Evolutionary conservation across 1,284 basidiomycete genomes (phyloP).

Genomic region (Coniferiporia weirii): DNA sequence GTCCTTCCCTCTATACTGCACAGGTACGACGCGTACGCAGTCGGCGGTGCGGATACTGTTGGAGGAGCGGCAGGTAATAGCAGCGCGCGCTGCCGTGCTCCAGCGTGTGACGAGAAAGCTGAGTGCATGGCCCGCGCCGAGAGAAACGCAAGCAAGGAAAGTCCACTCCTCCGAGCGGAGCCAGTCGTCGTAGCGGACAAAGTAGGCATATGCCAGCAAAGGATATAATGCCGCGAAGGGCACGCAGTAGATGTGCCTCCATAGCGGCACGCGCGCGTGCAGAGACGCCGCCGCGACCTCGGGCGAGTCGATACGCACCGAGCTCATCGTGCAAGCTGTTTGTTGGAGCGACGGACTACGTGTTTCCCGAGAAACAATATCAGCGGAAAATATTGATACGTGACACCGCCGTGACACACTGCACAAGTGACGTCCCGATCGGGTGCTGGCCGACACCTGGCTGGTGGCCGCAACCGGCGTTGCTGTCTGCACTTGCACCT

Average conservation of each 20-base stretch:
- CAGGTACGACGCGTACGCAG: conserved; percentile 81
- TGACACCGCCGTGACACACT: no score
- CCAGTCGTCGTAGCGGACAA: conserved; percentile 86
- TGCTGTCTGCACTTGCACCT: neutral
- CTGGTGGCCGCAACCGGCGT: neutral
- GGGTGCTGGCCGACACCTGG: no score
- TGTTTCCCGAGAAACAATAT: neutral
- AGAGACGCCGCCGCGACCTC: conserved; percentile 83
- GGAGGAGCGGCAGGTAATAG: conserved; percentile 72
- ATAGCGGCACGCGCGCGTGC: conserved; percentile 75
- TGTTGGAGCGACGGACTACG: neutral
- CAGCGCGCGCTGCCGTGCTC: conserved; percentile 78
- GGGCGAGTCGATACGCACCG: conserved; percentile 68
- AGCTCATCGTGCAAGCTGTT: conserved; percentile 28
- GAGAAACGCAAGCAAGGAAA: conserved; percentile 84
- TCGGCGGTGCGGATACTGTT: conserved; percentile 67
- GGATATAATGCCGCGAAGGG: conserved; percentile 89
- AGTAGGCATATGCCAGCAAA: conserved; percentile 88
- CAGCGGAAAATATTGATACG: neutral
- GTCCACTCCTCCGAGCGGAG: conserved; percentile 93
- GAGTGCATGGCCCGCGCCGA: conserved; percentile 86
- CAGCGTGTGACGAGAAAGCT: conserved; percentile 91
- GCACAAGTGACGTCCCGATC: no score
- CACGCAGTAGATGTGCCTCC: conserved; percentile 75
- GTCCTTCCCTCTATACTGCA: conserved; percentile 83